phyloP scores from a whole-genome alignment of 345 rosid genomes.

The Raphanus raphanistrum region DNA sequence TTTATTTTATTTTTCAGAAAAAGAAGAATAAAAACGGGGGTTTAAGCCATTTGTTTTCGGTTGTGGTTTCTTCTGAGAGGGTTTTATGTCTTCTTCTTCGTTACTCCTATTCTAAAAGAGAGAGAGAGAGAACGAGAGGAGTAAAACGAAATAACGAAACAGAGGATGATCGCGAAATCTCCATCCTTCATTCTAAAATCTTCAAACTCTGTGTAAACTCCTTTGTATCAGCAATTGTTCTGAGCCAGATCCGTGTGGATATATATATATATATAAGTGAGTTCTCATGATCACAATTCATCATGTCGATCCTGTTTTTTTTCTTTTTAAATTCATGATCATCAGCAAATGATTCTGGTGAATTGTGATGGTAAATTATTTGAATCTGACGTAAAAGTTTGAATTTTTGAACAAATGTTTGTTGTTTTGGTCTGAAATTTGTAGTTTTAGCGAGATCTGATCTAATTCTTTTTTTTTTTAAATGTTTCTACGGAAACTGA shows the following conservation, averaged over 20 bases:
- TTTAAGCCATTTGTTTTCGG: constrained; percentile 45
- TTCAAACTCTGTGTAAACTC: background rate
- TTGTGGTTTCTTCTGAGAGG: constrained; percentile 44
- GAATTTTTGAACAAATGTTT: background rate
- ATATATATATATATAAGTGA: constrained; percentile 12
- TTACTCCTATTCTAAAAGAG: constrained; percentile 15
- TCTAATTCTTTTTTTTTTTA: background rate
- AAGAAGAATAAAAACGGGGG: constrained; percentile 44
- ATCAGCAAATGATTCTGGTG: constrained; percentile 15
- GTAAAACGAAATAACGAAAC: background rate
- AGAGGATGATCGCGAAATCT: constrained; percentile 14
- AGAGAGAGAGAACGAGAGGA: background rate
- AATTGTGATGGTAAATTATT: constrained; percentile 11
- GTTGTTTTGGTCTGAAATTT: background rate
- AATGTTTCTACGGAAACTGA: constrained; percentile 14
- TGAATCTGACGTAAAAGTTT: constrained; percentile 21
- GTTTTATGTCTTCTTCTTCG: constrained; percentile 41
- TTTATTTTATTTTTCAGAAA: background rate
- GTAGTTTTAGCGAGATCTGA: constrained; percentile 46
- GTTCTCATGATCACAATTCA: constrained; percentile 9
- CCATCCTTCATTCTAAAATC: background rate
- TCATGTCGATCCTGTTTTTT: background rate
- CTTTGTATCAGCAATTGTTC: background rate
- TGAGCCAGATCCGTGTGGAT: constrained; percentile 17
- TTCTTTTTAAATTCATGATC: background rate